phyloP scores from a whole-genome alignment of 208 protist species.

The Crithidia expoeki region DNA sequence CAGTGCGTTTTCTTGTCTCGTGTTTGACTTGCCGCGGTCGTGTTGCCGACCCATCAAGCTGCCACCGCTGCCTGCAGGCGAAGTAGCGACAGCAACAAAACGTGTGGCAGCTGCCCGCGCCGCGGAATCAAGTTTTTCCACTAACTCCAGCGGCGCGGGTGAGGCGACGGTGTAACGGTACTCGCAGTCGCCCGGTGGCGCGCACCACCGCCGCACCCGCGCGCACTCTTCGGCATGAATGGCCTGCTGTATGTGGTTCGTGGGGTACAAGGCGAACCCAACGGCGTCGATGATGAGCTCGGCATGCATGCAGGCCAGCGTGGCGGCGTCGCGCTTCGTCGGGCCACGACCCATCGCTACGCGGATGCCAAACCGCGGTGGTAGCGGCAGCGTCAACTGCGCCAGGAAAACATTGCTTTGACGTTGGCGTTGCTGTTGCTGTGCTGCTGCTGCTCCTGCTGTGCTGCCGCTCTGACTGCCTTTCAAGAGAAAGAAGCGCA shows the following conservation, averaged over 20 bases:
- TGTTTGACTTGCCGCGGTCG: too few relatives aligned
- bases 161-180: conserved; percentile 55
- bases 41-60: too few relatives aligned
- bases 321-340: conserved; percentile 57
- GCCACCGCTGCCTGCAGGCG: too few relatives aligned
- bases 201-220: conserved; percentile 75
- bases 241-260: conserved; percentile 41
- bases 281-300: conserved; percentile 90
- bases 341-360: conserved; percentile 72
- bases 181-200: conserved; percentile 46
- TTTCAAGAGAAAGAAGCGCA: conserved; percentile 24
- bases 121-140: conserved; percentile 2
- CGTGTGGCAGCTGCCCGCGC: not conserved
- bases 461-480: not conserved
- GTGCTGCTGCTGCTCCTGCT: not conserved
- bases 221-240: conserved; percentile 72
- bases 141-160: conserved; percentile 63
- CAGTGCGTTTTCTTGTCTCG: too few relatives aligned
- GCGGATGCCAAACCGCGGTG: conserved; percentile 68
- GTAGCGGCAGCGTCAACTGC: conserved; percentile 75
- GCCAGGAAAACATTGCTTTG: conserved; percentile 45
- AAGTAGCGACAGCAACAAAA: not conserved
- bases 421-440: not conserved
- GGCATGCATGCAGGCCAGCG: conserved; percentile 89
- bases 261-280: conserved; percentile 77